Conservation (phyloP, 805 yeast species). For the Teunomyces pallodes region DNA sequence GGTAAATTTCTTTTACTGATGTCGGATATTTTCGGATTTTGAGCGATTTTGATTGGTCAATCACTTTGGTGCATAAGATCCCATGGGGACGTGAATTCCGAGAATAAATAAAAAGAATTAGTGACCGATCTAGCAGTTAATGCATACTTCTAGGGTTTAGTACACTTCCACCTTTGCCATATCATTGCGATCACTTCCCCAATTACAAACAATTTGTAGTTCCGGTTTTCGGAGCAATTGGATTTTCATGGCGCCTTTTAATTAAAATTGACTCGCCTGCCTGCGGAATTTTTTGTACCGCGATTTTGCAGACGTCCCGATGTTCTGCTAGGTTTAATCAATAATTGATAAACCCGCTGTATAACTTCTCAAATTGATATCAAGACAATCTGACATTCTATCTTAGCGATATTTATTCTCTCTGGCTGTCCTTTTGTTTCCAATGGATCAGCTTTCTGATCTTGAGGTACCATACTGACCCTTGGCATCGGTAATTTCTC, state of each 20-base stretch:
- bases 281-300: conserved; percentile 1
- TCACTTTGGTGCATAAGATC: neutral
- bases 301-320: conserved; percentile 1
- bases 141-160: no score
- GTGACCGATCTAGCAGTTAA: no score
- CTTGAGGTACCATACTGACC: no score
- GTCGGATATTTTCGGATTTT: conserved; percentile 4
- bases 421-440: neutral
- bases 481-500: no score
- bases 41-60: conserved; percentile 2
- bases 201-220: neutral
- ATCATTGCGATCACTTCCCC: no score
- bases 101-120: neutral
- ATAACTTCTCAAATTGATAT: neutral
- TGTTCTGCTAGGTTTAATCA: neutral
- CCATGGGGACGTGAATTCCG: conserved; percentile 4
- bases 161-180: no score
- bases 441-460: neutral
- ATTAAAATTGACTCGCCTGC: neutral
- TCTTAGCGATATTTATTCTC: no score
- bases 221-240: neutral
- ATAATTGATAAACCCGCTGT: neutral
- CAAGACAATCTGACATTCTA: neutral
- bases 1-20: conserved; percentile 2
- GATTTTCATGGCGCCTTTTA: neutral